Percentiles rank a stretch among this genome's conserved stretches.
phyloP scores from a whole-genome alignment of 345 rosid genomes.

The Citrus reticulata region DNA sequence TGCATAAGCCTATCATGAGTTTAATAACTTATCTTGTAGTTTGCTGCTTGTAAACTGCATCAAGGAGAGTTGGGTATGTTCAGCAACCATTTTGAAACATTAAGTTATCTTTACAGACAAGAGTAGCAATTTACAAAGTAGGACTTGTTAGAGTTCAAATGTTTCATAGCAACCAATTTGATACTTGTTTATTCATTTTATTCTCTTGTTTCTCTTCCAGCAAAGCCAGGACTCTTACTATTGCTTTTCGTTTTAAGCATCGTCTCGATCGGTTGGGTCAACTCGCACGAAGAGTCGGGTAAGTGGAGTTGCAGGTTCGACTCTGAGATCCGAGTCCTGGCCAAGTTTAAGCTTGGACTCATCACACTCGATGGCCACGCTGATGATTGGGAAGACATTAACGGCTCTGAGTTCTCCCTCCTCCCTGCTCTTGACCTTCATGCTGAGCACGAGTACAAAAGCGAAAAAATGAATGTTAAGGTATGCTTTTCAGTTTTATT shows the following conservation, averaged over 20 bases:
- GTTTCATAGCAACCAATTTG: too few relatives aligned
- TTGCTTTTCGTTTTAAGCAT: slow-evolving; percentile 21
- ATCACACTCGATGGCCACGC: slow-evolving; percentile 83
- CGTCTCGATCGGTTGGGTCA: slow-evolving; percentile 24
- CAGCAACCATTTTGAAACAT: too few relatives aligned
- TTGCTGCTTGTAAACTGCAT: too few relatives aligned
- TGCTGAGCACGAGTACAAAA: slow-evolving; percentile 64
- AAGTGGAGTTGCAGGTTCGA: slow-evolving; percentile 77
- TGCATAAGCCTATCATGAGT: too few relatives aligned
- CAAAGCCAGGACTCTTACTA: background rate
- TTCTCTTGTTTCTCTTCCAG: too few relatives aligned
- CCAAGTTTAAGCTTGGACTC: slow-evolving; percentile 72
- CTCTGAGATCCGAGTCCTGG: slow-evolving; percentile 52
- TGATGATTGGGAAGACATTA: slow-evolving; percentile 83
- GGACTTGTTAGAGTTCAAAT: too few relatives aligned
- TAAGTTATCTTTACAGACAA: too few relatives aligned
- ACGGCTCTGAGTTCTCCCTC: slow-evolving; percentile 74
- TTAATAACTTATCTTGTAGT: too few relatives aligned
- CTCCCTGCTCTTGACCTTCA: slow-evolving; percentile 92
- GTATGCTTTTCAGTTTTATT: slow-evolving; percentile 28
- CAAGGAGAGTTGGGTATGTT: too few relatives aligned
- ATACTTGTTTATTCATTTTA: too few relatives aligned
- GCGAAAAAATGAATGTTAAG: slow-evolving; percentile 86
- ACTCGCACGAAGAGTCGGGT: slow-evolving; percentile 84
- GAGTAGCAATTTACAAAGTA: too few relatives aligned